Percentiles rank a stretch among this genome's conserved stretches.
phyloP scores from a whole-genome alignment of 192 early-diverging fungal genomes.

The Tieghemiomyces parasiticus region DNA sequence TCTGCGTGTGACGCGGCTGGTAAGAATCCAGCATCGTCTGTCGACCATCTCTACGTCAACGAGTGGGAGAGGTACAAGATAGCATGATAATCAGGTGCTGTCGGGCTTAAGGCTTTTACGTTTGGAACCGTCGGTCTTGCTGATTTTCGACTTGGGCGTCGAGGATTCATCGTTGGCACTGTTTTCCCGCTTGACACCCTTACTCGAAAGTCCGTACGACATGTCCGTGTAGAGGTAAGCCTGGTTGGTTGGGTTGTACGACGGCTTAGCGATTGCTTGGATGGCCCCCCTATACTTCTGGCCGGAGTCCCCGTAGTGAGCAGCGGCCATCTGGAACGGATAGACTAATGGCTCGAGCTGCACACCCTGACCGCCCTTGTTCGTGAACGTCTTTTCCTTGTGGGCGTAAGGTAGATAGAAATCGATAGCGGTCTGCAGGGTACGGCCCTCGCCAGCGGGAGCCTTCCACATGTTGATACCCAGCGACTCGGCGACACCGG shows the following conservation, averaged over 20 bases:
- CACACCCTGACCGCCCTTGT: background rate
- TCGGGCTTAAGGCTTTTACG: too few relatives aligned
- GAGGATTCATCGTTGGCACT: too few relatives aligned
- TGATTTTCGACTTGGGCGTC: too few relatives aligned
- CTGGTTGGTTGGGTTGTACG: background rate
- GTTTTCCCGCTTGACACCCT: too few relatives aligned
- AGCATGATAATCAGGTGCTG: too few relatives aligned
- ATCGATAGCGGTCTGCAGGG: slow-evolving; percentile 1
- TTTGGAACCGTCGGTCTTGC: too few relatives aligned
- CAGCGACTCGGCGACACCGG: background rate
- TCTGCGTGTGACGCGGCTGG: too few relatives aligned
- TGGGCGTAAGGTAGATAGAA: background rate
- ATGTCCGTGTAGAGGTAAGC: background rate
- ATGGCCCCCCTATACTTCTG: background rate
- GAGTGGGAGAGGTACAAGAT: too few relatives aligned
- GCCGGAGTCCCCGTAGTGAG: background rate
- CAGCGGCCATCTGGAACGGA: background rate
- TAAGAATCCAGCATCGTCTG: too few relatives aligned
- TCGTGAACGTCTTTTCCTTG: background rate
- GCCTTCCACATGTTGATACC: background rate
- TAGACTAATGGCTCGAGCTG: background rate
- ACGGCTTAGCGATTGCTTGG: background rate
- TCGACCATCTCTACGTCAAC: too few relatives aligned
- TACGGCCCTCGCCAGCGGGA: background rate
- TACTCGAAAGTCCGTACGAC: background rate